These are phyloP conservation scores for Pichia inconspicua DNA, from an alignment of 1,139 yeast genomes.

Conservation along the genomic window DNA sequence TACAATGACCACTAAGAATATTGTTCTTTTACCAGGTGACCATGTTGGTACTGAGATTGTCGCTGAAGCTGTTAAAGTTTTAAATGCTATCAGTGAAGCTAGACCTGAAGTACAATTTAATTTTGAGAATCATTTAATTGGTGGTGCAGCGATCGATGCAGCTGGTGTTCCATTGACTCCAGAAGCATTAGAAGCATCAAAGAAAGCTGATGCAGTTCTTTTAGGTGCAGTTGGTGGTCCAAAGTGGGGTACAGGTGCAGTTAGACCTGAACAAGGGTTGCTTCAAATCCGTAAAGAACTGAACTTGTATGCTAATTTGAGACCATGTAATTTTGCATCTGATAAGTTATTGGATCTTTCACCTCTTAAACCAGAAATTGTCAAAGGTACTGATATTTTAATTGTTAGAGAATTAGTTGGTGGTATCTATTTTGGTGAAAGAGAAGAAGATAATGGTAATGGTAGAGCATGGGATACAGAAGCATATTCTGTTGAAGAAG, in stretches of 20 bases:
- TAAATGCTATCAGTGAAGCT: conserved; percentile 62
- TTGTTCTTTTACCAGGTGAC: conserved; percentile 91
- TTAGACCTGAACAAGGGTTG: conserved; percentile 96
- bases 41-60: conserved; percentile 92
- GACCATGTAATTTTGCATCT: conserved; percentile 94
- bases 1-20: conserved; percentile 40
- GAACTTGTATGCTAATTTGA: conserved; percentile 86
- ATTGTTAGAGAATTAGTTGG: conserved; percentile 97
- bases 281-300: conserved; percentile 89
- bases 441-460: conserved; percentile 82
- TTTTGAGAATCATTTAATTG: conserved; percentile 78
- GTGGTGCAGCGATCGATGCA: conserved; percentile 98
- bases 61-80: conserved; percentile 84
- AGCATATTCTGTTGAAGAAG: conserved; percentile 82
- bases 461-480: conserved; percentile 92
- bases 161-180: conserved; percentile 92
- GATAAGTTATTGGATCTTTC: conserved; percentile 78
- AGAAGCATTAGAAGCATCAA: conserved; percentile 77
- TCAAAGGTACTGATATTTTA: conserved; percentile 80
- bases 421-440: conserved; percentile 94
- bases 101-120: conserved; percentile 63
- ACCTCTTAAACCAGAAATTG: conserved; percentile 78
- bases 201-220: conserved; percentile 83
- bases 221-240: conserved; percentile 99
- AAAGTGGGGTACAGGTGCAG: conserved; percentile 92